A percentile compares a stretch with the other conserved stretches of the same genome.
Evolutionary conservation across 2,329 filamentous ascomycete genomes (phyloP).

Genomic region (Epichloe uncinata): DNA sequence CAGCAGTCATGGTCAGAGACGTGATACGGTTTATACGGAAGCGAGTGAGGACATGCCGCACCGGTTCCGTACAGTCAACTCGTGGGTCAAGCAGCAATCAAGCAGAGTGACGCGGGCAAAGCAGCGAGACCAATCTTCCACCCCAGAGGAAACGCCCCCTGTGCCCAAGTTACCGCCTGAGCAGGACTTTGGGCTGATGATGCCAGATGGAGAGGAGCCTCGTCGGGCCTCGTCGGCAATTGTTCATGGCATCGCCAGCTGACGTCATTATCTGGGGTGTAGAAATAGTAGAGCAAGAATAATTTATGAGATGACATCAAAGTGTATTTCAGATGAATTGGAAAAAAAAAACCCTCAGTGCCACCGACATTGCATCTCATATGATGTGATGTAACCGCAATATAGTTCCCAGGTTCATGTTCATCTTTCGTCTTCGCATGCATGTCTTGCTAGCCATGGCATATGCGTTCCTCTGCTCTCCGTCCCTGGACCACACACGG

Average conservation of each 20-base stretch:
- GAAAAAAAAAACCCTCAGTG: not conserved
- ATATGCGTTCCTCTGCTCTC: no score
- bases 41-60: constrained; percentile 40
- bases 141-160: constrained; percentile 23
- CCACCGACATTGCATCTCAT: no score
- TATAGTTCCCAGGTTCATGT: no score
- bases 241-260: constrained; percentile 9
- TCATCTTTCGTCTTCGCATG: no score
- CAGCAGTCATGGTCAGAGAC: constrained; percentile 8
- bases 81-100: constrained; percentile 53
- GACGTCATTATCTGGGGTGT: not conserved
- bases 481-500: no score
- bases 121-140: constrained; percentile 17
- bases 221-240: constrained; percentile 20
- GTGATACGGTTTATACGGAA: constrained; percentile 40
- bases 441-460: not conserved
- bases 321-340: not conserved
- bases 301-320: not conserved
- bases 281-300: not conserved
- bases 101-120: constrained; percentile 36
- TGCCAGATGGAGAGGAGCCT: constrained; percentile 35
- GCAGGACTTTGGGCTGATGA: constrained; percentile 36
- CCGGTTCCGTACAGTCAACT: constrained; percentile 44
- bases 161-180: constrained; percentile 30
- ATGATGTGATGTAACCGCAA: no score